Evolutionary conservation across 768 basidiomycete genomes (phyloP).

Genomic region (Megacollybia marginata): DNA sequence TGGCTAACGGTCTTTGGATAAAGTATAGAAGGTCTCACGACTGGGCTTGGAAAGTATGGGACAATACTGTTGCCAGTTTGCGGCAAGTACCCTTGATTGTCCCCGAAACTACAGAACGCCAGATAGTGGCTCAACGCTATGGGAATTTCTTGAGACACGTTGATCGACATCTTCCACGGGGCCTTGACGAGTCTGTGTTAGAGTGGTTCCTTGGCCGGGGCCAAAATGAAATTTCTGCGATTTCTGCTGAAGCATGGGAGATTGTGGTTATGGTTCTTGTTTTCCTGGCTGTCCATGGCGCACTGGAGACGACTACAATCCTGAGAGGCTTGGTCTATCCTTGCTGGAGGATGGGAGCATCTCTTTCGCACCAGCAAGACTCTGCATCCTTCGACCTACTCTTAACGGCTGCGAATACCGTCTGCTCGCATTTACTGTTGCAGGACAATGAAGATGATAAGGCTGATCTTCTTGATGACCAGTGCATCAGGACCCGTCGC

Average conservation of each 20-base stretch:
- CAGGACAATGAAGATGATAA: constrained; percentile 32
- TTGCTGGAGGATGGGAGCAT: constrained; percentile 58
- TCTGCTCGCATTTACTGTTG: constrained; percentile 57
- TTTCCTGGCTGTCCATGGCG: constrained; percentile 58
- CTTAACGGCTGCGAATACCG: constrained; percentile 52
- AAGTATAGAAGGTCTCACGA: constrained; percentile 66
- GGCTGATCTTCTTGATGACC: constrained; percentile 53
- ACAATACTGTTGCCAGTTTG: constrained; percentile 69
- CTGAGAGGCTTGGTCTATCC: constrained; percentile 73
- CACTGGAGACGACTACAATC: constrained; percentile 65
- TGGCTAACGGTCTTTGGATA: constrained; percentile 78
- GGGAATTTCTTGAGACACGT: constrained; percentile 65
- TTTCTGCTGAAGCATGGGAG: constrained; percentile 61
- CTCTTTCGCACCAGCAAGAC: constrained; percentile 26
- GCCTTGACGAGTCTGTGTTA: constrained; percentile 63
- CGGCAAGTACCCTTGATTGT: constrained; percentile 59
- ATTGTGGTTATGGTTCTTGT: constrained; percentile 55
- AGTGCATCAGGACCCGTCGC: constrained; percentile 62
- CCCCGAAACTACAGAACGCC: constrained; percentile 35
- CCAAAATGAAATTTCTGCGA: constrained; percentile 50
- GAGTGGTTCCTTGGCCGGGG: constrained; percentile 70
- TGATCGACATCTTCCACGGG: constrained; percentile 68
- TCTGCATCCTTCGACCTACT: constrained; percentile 39
- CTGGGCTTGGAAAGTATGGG: constrained; percentile 84
- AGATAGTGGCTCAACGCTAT: constrained; percentile 55